Conservation (phyloP, 805 yeast species). For the Metschnikowia amazonensis region DNA sequence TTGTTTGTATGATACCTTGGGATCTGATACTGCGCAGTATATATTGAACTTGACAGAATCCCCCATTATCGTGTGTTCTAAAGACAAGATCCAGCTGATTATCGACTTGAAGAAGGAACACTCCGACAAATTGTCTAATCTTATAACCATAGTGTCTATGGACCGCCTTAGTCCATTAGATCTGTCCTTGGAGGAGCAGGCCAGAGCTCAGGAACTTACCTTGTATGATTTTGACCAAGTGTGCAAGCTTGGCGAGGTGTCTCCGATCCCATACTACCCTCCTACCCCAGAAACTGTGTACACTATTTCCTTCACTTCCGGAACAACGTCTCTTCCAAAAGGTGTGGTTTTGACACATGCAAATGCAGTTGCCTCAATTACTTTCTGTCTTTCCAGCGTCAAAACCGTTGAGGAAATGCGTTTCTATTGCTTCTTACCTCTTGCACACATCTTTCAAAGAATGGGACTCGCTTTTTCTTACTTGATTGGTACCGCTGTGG, state of each 20-base stretch:
- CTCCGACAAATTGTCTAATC: conserved; percentile 29
- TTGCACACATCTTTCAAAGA: conserved; percentile 26
- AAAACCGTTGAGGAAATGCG: background rate
- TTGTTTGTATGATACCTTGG: conserved; percentile 41
- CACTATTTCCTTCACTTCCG: conserved; percentile 48
- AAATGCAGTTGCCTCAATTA: conserved; percentile 14
- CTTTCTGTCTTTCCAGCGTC: conserved; percentile 9
- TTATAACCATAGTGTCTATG: conserved; percentile 55
- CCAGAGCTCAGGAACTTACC: conserved; percentile 20
- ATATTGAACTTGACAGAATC: conserved; percentile 31
- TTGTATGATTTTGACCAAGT: conserved; percentile 27
- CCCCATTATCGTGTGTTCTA: conserved; percentile 35
- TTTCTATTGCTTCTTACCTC: conserved; percentile 23
- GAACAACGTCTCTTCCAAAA: conserved; percentile 67
- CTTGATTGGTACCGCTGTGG: conserved; percentile 20
- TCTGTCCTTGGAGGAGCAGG: conserved; percentile 10
- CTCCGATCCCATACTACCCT: conserved; percentile 24
- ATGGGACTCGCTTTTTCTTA: conserved; percentile 14
- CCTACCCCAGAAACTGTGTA: conserved; percentile 34
- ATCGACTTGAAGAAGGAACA: conserved; percentile 39
- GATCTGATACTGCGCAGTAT: conserved; percentile 30
- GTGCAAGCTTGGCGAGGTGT: conserved; percentile 38
- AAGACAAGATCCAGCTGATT: conserved; percentile 46
- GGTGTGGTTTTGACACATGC: conserved; percentile 54
- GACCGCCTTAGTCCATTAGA: conserved; percentile 30